Percentiles rank a stretch among this genome's conserved stretches.
Conservation (phyloP, 192 early-diverging fungal species). For the Coemansia sp. region DNA sequence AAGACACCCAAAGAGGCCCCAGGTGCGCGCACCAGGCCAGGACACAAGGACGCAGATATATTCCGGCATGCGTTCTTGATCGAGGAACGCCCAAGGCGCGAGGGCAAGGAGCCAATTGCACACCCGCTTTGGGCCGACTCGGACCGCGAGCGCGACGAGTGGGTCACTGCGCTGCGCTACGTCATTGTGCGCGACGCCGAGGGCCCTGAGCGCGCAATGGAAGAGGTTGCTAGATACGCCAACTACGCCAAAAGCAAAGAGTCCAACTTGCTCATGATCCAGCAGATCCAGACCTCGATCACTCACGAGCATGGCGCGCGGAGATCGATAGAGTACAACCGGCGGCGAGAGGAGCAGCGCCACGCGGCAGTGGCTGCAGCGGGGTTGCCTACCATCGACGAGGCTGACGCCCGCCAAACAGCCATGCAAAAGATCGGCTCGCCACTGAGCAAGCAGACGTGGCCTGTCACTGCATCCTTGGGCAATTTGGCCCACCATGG, state of each 20-base stretch:
- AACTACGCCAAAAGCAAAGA: slow-evolving; percentile 45
- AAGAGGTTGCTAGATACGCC: slow-evolving; percentile 44
- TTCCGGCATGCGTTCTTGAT: slow-evolving; percentile 87
- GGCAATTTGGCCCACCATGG: slow-evolving; percentile 19
- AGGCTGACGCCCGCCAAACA: background rate
- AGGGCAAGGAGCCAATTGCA: slow-evolving; percentile 61
- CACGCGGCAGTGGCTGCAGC: background rate
- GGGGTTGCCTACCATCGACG: slow-evolving; percentile 1
- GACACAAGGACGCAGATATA: slow-evolving; percentile 59
- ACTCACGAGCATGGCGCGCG: slow-evolving; percentile 53
- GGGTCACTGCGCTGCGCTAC: slow-evolving; percentile 73
- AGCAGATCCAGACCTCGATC: slow-evolving; percentile 55
- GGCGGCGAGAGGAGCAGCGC: slow-evolving; percentile 34
- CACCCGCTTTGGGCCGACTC: slow-evolving; percentile 88
- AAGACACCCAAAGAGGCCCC: slow-evolving; percentile 25
- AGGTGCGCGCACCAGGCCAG: slow-evolving; percentile 4
- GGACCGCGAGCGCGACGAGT: slow-evolving; percentile 88
- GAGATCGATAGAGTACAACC: slow-evolving; percentile 42
- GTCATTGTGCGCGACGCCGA: slow-evolving; percentile 58
- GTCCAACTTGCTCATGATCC: slow-evolving; percentile 49
- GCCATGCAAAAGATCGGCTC: slow-evolving; percentile 28
- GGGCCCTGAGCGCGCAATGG: slow-evolving; percentile 50
- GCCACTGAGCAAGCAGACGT: slow-evolving; percentile 47
- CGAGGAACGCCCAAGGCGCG: slow-evolving; percentile 69
- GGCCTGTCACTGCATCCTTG: slow-evolving; percentile 35